Percentiles rank a stretch among this genome's conserved stretches.
Conservation (phyloP, 164 flowering plant species). For the Kalanchoe fedtschenkoi region DNA sequence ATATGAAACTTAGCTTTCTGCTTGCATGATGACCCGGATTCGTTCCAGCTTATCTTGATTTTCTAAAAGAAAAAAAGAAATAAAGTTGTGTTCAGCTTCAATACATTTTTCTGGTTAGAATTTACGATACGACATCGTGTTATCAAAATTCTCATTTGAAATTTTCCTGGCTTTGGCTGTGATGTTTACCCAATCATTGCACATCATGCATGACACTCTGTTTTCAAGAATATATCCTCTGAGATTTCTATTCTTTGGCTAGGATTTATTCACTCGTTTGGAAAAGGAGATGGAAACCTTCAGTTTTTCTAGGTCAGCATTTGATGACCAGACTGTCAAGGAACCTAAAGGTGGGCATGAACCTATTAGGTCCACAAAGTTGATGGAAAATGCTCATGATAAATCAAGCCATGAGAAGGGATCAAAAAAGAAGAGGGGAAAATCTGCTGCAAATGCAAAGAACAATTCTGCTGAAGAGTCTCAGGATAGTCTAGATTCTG, state of each 20-base stretch:
- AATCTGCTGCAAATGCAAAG: conserved; percentile 39
- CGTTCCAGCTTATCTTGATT: too few species aligned
- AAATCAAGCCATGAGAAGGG: conserved; percentile 53
- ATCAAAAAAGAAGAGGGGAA: conserved; percentile 76
- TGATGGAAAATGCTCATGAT: conserved; percentile 36
- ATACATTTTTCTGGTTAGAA: too few species aligned
- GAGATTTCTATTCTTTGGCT: conserved; percentile 9
- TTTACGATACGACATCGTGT: too few species aligned
- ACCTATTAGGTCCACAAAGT: conserved; percentile 20
- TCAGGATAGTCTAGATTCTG: conserved; percentile 36
- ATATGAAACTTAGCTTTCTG: too few species aligned
- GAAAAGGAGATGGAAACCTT: conserved; percentile 54
- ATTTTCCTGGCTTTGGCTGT: too few species aligned
- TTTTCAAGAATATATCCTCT: neutral
- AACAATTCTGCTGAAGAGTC: conserved; percentile 31
- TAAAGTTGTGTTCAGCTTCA: too few species aligned
- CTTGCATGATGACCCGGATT: too few species aligned
- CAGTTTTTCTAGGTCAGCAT: conserved; percentile 22
- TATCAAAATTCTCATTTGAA: too few species aligned
- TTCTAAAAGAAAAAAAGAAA: too few species aligned
- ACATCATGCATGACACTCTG: neutral
- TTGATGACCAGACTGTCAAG: conserved; percentile 14
- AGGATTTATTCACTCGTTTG: conserved; percentile 59
- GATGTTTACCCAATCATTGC: too few species aligned
- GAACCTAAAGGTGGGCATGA: conserved; percentile 39